Evolutionary conservation across 805 yeast species (phyloP), one percentile per base, ranked within the genome.

Genomic region (Ogataea allantospora): DNA sequence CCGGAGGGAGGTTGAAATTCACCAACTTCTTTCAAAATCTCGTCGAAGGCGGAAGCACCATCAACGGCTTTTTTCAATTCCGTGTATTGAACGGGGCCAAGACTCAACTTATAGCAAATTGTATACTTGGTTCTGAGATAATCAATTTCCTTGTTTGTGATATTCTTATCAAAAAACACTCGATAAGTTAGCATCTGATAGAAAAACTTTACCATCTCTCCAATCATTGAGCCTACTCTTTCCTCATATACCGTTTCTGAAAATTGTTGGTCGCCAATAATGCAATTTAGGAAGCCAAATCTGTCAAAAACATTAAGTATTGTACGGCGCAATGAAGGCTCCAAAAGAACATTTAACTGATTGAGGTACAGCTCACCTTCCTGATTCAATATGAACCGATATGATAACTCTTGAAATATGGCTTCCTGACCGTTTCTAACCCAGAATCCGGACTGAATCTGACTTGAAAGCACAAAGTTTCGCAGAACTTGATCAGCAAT

Each of bases 361-460:
- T 62, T 63, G 28, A 75, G 46, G 45, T 69, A 75, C 7, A 76
- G 40, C 39, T 72, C 77, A 32, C 75, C 68, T 33, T 60, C 60
- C 4, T 44, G 33, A 19, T 58, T 49, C 33, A 51, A 60, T 13
- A 40, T 35, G 1, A 39, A 31, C 15, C 48, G 42, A 31, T 50
- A 45, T 12, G 47, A 50, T 7, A 33, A 36, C 6, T 42, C 51
- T 28, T 60, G 60, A 21, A 48, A 34, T 8, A 38, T n/a, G 1
- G 54, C 57, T 12, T 47, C 67, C 35, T 65, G 53, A 14, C 93
- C 93, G 51, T 83, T 83, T 61, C 91, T 71, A 2, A 83, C 73
- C 93, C 93, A 83, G 44, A 75, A 77, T 1, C 84, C 84, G 2
- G 74, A 63, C 22, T 71, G 71, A 3, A 81, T 74, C 51, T 83